These are phyloP conservation scores for Exophiala sideris DNA, from an alignment of 2,329 filamentous ascomycete species.

Conservation along the genomic window DNA sequence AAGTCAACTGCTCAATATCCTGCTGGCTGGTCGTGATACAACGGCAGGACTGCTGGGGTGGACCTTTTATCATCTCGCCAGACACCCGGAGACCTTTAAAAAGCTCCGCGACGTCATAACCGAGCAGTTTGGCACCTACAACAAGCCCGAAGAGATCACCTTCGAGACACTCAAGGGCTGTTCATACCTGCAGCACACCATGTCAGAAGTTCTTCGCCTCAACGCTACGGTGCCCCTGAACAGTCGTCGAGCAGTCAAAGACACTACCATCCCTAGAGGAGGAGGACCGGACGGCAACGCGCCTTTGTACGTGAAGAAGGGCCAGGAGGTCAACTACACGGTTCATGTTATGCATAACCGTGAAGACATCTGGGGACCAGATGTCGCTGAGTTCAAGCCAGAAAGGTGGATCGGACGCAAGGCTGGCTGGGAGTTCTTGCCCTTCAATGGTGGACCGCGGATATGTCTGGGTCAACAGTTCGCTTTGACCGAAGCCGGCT, in stretches of 20 bases:
- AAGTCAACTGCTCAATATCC: constrained; percentile 49
- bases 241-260: constrained; percentile 37
- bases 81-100: constrained; percentile 36
- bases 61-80: constrained; percentile 48
- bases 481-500: constrained; percentile 66
- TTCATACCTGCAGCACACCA: constrained; percentile 34
- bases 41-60: constrained; percentile 48
- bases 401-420: constrained; percentile 67
- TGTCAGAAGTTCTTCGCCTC: constrained; percentile 40
- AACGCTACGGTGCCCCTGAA: constrained; percentile 49
- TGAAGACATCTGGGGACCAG: constrained; percentile 29
- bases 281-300: constrained; percentile 56
- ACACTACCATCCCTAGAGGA: constrained; percentile 47
- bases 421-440: constrained; percentile 62
- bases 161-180: constrained; percentile 44
- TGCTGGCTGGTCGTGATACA: constrained; percentile 54
- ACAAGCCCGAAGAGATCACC: constrained; percentile 38
- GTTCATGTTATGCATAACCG: constrained; percentile 51
- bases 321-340: constrained; percentile 42
- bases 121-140: constrained; percentile 42
- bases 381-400: constrained; percentile 53
- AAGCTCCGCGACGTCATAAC: constrained; percentile 37
- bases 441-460: constrained; percentile 30
- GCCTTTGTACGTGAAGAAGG: constrained; percentile 41
- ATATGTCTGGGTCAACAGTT: constrained; percentile 59